These are phyloP conservation scores for Akanthomyces lecanii DNA, from an alignment of 2,329 filamentous ascomycete species.

Conservation along the genomic window DNA sequence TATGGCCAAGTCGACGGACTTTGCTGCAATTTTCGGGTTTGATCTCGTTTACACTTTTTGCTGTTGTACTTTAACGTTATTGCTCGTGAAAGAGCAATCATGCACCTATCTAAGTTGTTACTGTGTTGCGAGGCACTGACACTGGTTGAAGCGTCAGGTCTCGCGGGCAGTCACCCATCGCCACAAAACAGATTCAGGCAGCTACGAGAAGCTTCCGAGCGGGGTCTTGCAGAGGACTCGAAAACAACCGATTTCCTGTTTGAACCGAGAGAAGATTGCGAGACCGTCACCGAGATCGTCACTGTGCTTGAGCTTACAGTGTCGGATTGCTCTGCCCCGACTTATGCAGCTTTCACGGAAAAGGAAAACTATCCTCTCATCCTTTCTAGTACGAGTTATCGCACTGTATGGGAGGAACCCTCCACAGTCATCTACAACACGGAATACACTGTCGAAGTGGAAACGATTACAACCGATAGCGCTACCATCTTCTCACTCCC, in stretches of 20 bases:
- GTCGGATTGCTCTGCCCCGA: not conserved
- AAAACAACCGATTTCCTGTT: not conserved
- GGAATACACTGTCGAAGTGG: not conserved
- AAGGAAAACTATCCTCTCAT: not conserved
- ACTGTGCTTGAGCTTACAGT: slow-evolving; percentile 5
- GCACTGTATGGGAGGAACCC: not conserved
- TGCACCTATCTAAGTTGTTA: not conserved
- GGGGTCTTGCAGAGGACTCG: no score
- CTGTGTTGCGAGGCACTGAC: slow-evolving; percentile 1
- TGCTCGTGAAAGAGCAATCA: not conserved
- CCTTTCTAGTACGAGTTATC: not conserved
- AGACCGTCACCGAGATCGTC: slow-evolving; percentile 3
- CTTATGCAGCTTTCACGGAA: not conserved
- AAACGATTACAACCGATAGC: not conserved
- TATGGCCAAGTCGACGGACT: not conserved
- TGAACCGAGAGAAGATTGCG: not conserved
- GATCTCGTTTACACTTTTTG: not conserved
- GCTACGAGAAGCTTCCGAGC: not conserved
- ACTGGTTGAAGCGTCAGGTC: not conserved
- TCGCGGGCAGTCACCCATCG: not conserved
- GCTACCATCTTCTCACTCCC: slow-evolving; percentile 1
- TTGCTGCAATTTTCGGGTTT: not conserved
- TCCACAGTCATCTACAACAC: slow-evolving; percentile 4
- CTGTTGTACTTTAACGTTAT: not conserved
- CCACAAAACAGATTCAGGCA: not conserved